Conservation (phyloP, 352 stramenopile genomes). For the Globisporangium nagaii region DNA sequence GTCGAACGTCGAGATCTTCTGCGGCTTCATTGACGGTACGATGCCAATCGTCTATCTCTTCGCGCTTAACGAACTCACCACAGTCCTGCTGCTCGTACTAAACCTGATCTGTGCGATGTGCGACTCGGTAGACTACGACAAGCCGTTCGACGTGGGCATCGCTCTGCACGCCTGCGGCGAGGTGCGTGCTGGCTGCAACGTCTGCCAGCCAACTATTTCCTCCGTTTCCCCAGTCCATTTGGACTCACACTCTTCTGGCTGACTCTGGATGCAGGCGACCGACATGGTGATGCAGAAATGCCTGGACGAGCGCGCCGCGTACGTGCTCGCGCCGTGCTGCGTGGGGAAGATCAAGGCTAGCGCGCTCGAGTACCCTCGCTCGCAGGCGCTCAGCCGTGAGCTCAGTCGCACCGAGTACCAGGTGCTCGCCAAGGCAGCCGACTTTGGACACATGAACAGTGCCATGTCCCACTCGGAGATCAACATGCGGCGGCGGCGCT, state of each 20-base stretch:
- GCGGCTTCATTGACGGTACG: slow-evolving; percentile 57
- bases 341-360: slow-evolving; percentile 79
- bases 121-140: slow-evolving; percentile 31
- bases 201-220: no score
- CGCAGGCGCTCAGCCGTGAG: slow-evolving; percentile 24
- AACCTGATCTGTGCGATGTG: neutral
- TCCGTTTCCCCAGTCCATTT: no score
- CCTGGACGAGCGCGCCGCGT: slow-evolving; percentile 44
- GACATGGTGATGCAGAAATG: slow-evolving; percentile 82
- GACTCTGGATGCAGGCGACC: no score
- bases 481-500: slow-evolving; percentile 52
- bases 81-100: neutral
- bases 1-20: slow-evolving; percentile 72
- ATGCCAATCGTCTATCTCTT: neutral
- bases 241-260: no score
- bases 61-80: no score
- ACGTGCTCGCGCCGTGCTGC: slow-evolving; percentile 76
- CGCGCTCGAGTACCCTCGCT: slow-evolving; percentile 55
- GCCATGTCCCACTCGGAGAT: slow-evolving; percentile 36
- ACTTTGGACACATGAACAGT: slow-evolving; percentile 58
- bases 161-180: slow-evolving; percentile 77
- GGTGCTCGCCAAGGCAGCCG: slow-evolving; percentile 68
- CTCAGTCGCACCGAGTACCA: slow-evolving; percentile 67
- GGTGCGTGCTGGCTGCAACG: no score
- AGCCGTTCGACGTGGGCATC: slow-evolving; percentile 72